A percentile compares a stretch with the other conserved stretches of the same genome.
These are phyloP conservation scores for Psidium guajava DNA, from an alignment of 345 rosid species.

Conservation along the genomic window DNA sequence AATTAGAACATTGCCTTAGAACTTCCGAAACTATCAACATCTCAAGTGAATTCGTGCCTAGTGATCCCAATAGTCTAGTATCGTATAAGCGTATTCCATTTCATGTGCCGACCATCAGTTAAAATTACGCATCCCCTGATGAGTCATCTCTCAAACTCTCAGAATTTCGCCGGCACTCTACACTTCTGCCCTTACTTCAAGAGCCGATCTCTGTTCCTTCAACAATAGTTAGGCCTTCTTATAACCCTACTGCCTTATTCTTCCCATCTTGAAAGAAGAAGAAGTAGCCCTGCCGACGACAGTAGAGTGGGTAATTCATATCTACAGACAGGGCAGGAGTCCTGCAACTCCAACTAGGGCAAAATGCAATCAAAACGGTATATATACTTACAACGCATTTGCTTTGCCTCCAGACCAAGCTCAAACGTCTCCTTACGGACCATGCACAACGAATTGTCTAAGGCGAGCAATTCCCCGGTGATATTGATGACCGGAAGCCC, in stretches of 20 bases:
- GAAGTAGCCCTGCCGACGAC: too few species aligned
- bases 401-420: slow-evolving; percentile 28
- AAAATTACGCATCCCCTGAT: neutral
- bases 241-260: too few species aligned
- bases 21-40: too few species aligned
- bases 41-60: too few species aligned
- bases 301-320: slow-evolving; percentile 38
- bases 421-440: slow-evolving; percentile 58
- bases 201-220: too few species aligned
- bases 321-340: slow-evolving; percentile 63
- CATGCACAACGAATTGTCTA: slow-evolving; percentile 42
- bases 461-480: slow-evolving; percentile 18
- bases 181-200: too few species aligned
- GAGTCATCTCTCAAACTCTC: neutral
- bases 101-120: neutral
- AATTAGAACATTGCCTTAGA: too few species aligned
- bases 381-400: slow-evolving; percentile 60
- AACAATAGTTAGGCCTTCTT: too few species aligned
- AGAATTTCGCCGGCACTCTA: neutral
- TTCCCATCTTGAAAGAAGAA: too few species aligned
- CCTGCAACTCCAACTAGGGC: slow-evolving; percentile 60
- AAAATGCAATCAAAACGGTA: slow-evolving; percentile 51
- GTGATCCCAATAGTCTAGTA: too few species aligned
- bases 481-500: slow-evolving; percentile 37
- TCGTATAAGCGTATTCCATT: slow-evolving; percentile 12